Evolutionary conservation across 805 yeast species (phyloP).

Genomic region (Jamesozyma rosinii): DNA sequence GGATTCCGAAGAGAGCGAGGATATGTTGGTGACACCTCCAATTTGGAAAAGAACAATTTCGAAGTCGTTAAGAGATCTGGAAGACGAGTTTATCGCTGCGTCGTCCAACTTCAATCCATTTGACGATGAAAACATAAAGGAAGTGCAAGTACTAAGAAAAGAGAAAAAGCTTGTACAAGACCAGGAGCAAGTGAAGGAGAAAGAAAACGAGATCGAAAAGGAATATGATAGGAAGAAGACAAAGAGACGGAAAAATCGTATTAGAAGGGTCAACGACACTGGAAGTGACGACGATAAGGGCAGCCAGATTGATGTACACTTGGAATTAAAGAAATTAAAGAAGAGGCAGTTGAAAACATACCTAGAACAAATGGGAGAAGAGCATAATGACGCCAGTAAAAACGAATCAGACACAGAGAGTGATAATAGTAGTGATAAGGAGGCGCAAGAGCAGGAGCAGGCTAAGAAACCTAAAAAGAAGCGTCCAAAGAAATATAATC

Average conservation of each 20-base stretch:
- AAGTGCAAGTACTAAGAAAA: background rate
- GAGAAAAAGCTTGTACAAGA: background rate
- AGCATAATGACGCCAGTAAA: slow-evolving; percentile 2
- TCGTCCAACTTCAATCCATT: slow-evolving; percentile 4
- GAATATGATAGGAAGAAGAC: background rate
- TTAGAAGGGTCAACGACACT: slow-evolving; percentile 5
- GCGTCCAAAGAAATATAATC: slow-evolving; percentile 21
- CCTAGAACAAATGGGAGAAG: background rate
- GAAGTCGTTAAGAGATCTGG: slow-evolving; percentile 21
- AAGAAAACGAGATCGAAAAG: background rate
- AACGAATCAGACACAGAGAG: slow-evolving; percentile 1
- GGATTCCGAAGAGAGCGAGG: slow-evolving; percentile 19
- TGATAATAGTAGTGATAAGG: slow-evolving; percentile 1
- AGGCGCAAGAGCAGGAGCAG: slow-evolving; percentile 1
- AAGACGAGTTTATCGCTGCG: slow-evolving; percentile 25
- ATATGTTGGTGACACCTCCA: slow-evolving; percentile 21
- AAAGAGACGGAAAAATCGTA: slow-evolving; percentile 11
- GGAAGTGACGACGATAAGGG: background rate
- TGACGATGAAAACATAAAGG: background rate
- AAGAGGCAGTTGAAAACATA: slow-evolving; percentile 15
- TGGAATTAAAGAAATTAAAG: slow-evolving; percentile 20
- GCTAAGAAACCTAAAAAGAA: slow-evolving; percentile 12
- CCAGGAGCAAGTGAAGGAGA: background rate
- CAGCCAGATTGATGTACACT: slow-evolving; percentile 16
- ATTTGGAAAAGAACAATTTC: slow-evolving; percentile 22